Evolutionary conservation across 2,329 filamentous ascomycete species (phyloP).

Genomic region (Trichoderma simmonsii): DNA sequence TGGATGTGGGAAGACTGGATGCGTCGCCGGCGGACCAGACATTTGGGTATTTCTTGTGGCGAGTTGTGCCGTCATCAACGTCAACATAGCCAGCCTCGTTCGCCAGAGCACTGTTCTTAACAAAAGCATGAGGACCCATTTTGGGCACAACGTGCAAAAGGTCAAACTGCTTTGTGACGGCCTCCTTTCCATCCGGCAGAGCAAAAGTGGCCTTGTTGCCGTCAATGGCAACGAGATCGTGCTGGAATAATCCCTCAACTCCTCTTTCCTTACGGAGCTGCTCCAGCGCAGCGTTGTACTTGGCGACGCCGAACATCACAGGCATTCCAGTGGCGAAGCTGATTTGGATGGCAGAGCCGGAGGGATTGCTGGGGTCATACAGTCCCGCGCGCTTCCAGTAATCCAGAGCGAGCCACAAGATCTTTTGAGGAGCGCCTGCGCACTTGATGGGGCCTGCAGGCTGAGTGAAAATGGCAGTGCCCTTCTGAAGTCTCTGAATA

Average conservation of each 20-base stretch:
- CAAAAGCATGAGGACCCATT: constrained; percentile 55
- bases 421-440: constrained; percentile 59
- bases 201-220: constrained; percentile 53
- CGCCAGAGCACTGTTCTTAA: constrained; percentile 52
- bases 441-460: constrained; percentile 58
- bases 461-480: constrained; percentile 57
- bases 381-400: constrained; percentile 54
- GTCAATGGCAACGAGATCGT: constrained; percentile 52
- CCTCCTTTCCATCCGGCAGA: constrained; percentile 39
- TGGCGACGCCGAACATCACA: constrained; percentile 58
- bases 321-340: constrained; percentile 55
- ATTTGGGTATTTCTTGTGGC: constrained; percentile 52
- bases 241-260: constrained; percentile 57
- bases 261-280: constrained; percentile 50
- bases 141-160: constrained; percentile 57
- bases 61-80: constrained; percentile 51
- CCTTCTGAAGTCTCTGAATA: constrained; percentile 46
- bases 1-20: constrained; percentile 56
- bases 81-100: constrained; percentile 57
- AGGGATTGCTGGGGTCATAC: constrained; percentile 41
- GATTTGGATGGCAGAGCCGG: constrained; percentile 47
- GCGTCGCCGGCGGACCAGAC: constrained; percentile 60
- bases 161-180: constrained; percentile 49
- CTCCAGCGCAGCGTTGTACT: constrained; percentile 55
- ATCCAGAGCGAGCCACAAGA: constrained; percentile 60